phyloP scores from a whole-genome alignment of 129 eudicot species.

The Flaveria sonorensis region DNA sequence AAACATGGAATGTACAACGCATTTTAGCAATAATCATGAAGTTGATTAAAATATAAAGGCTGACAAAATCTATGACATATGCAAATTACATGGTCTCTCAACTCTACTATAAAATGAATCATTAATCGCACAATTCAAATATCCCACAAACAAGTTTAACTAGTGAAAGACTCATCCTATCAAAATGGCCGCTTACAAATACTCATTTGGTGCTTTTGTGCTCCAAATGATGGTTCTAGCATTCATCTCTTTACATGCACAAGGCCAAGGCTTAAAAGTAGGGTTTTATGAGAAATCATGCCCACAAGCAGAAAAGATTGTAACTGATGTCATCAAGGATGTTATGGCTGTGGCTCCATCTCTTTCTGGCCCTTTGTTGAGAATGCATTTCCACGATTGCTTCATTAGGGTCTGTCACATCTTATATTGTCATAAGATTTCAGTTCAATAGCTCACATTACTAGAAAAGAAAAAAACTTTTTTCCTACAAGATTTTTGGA shows the following conservation, averaged over 20 bases:
- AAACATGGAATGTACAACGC: neutral
- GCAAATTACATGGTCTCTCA: neutral
- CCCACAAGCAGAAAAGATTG: slow-evolving; percentile 50
- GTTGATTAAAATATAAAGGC: neutral
- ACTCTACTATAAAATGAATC: slow-evolving; percentile 12
- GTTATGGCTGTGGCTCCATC: slow-evolving; percentile 55
- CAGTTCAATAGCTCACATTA: neutral
- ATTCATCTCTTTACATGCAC: slow-evolving; percentile 18
- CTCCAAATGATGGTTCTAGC: slow-evolving; percentile 20
- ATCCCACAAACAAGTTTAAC: slow-evolving; percentile 22
- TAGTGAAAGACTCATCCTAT: neutral
- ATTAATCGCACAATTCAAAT: slow-evolving; percentile 2
- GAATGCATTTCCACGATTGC: slow-evolving; percentile 75
- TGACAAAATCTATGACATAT: neutral
- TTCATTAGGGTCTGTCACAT: slow-evolving; percentile 55
- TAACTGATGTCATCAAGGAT: slow-evolving; percentile 27
- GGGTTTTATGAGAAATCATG: slow-evolving; percentile 61
- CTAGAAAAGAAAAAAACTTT: too few species aligned
- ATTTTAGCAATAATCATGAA: neutral
- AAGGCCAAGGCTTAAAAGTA: slow-evolving; percentile 48
- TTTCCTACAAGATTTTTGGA: too few species aligned
- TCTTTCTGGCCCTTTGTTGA: slow-evolving; percentile 59
- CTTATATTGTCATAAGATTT: neutral
- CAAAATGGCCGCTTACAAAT: slow-evolving; percentile 21
- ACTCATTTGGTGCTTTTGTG: slow-evolving; percentile 20